Conservation (phyloP, 208 protist species). For the Strigomonas culicis region DNA sequence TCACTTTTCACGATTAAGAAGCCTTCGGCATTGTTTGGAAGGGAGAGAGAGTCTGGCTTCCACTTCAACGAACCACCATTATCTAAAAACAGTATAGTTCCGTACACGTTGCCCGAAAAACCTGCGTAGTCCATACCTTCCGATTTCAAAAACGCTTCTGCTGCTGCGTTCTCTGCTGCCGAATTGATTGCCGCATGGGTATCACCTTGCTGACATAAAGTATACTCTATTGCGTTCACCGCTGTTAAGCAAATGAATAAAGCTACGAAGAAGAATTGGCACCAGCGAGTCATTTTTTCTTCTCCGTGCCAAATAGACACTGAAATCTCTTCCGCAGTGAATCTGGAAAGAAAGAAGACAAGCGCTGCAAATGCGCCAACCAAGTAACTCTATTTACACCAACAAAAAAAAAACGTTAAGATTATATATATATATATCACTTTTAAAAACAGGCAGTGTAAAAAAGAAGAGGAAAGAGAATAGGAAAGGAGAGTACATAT, state of each 20-base stretch:
- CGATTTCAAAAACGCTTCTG: not conserved
- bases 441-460: conserved; percentile 7
- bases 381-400: not conserved
- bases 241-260: not conserved
- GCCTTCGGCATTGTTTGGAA: not conserved
- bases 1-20: conserved; percentile 10
- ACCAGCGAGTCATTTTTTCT: too few species aligned
- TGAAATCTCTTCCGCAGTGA: not conserved
- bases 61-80: not conserved
- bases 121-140: not conserved
- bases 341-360: not conserved
- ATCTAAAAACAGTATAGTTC: not conserved
- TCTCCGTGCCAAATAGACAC: not conserved
- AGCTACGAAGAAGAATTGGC: not conserved
- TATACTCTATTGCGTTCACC: not conserved
- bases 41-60: not conserved
- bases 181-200: not conserved
- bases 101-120: not conserved
- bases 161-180: not conserved
- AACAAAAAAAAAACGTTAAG: conserved; percentile 10
- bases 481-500: not conserved
- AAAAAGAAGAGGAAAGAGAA: conserved; percentile 9
- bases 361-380: too few species aligned
- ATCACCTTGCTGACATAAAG: not conserved
- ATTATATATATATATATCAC: not conserved